Evolutionary conservation across 306 rosid species (phyloP), one percentile per base, ranked within the genome.

Genomic region (Cicer judaicum): DNA sequence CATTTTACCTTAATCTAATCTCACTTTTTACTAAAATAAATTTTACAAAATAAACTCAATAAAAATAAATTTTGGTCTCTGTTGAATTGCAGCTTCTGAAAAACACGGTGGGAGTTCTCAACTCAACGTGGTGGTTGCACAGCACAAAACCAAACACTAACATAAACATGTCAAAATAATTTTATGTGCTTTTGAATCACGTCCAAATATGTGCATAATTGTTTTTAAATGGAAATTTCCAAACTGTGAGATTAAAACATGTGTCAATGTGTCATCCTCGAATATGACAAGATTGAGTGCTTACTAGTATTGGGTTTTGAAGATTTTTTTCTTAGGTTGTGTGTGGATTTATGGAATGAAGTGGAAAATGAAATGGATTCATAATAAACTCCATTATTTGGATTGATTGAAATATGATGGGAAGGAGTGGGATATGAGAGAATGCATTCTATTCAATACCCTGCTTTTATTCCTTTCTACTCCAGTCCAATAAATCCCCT

Each of bases 251-350:
- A 42, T 60, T 16, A 2, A 16, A 56, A 40, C 38, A 38, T 42
- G 14, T 13, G 12, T 15, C 14, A 14, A 38, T 42, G 14, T 13
- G 12, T 15, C 14, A 14, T 10, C 15, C 54, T 15, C 43, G 12
- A 59, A 43, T 68, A 36, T 62, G 55, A 43, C 41, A 14, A 6
- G 48, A 21, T 62, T 67, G 15, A 44, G 9, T 36, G 3, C 41
- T 57, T 4, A 24, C 61, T 15, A 10, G 34, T 68, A 7, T 52
- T 80, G 52, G 56, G 43, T 72, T 59, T 36, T 42, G 42, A 40
- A n/a, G 38, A 5, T 2, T 10, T 9, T 38, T 67, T 13, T 19
- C 15, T 40, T 12, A 34, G 42, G 10, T 8, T 34, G 34, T 60
- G 14, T 11, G 12, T 34, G 18, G 43, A 34, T 60, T 29, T 42